Evolutionary conservation across 2,329 filamentous ascomycete species (phyloP).

Genomic region (Trichophyton mentagrophytes): DNA sequence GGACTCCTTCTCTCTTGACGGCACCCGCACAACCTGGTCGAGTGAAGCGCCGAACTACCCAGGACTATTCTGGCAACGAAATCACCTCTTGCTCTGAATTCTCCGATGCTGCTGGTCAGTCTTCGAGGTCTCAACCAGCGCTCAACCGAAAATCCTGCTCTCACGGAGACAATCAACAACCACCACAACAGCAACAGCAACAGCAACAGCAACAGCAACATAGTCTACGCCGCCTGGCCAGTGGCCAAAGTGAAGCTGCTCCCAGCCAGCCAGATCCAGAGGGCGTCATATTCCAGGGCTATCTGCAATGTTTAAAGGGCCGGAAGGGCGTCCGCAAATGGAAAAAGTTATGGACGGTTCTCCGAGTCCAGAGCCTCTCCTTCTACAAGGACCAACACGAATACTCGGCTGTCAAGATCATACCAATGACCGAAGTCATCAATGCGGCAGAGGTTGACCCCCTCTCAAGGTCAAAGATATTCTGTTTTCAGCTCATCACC

Average conservation of each 20-base stretch:
- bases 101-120: slow-evolving; percentile 45
- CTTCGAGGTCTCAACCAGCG: slow-evolving; percentile 14
- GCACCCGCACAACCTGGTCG: slow-evolving; percentile 13
- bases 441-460: slow-evolving; percentile 89
- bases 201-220: slow-evolving; percentile 9
- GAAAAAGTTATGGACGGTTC: slow-evolving; percentile 88
- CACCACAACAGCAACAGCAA: slow-evolving; percentile 8
- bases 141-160: slow-evolving; percentile 4
- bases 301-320: slow-evolving; percentile 70
- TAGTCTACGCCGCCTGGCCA: slow-evolving; percentile 39
- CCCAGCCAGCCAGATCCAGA: slow-evolving; percentile 55
- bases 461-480: slow-evolving; percentile 66
- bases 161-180: slow-evolving; percentile 22
- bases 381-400: slow-evolving; percentile 89
- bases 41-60: slow-evolving; percentile 20
- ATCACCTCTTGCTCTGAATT: slow-evolving; percentile 76
- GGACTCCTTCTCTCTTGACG: not conserved
- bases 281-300: slow-evolving; percentile 86
- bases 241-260: slow-evolving; percentile 45
- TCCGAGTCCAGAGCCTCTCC: slow-evolving; percentile 71
- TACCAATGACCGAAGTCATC: slow-evolving; percentile 66
- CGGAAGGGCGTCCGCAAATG: slow-evolving; percentile 74
- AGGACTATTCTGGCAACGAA: slow-evolving; percentile 50
- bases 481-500: slow-evolving; percentile 85
- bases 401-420: slow-evolving; percentile 72